Percentiles rank a stretch among this genome's conserved stretches.
These are phyloP conservation scores for Agaricales sp. DNA, from an alignment of 1,284 basidiomycete species.

Conservation along the genomic window DNA sequence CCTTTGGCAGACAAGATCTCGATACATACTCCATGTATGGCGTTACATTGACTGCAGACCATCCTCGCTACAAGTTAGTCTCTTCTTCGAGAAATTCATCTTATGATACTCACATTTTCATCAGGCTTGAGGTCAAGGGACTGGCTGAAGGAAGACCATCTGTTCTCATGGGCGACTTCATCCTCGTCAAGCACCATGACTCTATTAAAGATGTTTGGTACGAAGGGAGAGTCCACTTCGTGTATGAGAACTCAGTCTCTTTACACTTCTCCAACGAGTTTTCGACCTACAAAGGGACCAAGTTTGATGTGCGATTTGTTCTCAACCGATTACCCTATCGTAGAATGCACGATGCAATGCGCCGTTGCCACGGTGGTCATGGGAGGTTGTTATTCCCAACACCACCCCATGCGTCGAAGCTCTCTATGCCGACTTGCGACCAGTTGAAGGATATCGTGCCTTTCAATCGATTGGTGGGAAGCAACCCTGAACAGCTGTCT, in stretches of 20 bases:
- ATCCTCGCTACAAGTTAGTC: constrained; percentile 29
- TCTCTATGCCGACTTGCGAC: constrained; percentile 13
- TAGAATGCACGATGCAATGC: constrained; percentile 39
- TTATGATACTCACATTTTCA: constrained; percentile 2
- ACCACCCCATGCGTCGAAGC: constrained; percentile 17
- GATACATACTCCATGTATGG: constrained; percentile 29
- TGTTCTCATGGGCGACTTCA: constrained; percentile 41
- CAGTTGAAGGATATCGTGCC: constrained; percentile 19
- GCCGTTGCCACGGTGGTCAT: constrained; percentile 11
- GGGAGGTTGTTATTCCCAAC: constrained; percentile 36
- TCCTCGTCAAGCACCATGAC: constrained; percentile 27
- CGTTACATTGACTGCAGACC: constrained; percentile 22
- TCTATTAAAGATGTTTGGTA: constrained; percentile 27
- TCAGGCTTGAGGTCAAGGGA: constrained; percentile 36
- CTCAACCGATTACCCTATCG: constrained; percentile 38
- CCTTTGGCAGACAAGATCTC: constrained; percentile 28
- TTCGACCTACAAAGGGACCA: constrained; percentile 26
- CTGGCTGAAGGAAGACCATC: constrained; percentile 38
- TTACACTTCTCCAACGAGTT: constrained; percentile 35
- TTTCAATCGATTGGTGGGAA: constrained; percentile 25
- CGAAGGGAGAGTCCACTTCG: constrained; percentile 38
- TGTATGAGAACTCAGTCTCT: constrained; percentile 26
- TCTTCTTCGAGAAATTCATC: constrained; percentile 2
- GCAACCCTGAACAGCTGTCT: constrained; percentile 33
- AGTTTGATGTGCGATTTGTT: constrained; percentile 39